phyloP scores from a whole-genome alignment of 805 yeast species.

The Yamadazyma laniorum region DNA sequence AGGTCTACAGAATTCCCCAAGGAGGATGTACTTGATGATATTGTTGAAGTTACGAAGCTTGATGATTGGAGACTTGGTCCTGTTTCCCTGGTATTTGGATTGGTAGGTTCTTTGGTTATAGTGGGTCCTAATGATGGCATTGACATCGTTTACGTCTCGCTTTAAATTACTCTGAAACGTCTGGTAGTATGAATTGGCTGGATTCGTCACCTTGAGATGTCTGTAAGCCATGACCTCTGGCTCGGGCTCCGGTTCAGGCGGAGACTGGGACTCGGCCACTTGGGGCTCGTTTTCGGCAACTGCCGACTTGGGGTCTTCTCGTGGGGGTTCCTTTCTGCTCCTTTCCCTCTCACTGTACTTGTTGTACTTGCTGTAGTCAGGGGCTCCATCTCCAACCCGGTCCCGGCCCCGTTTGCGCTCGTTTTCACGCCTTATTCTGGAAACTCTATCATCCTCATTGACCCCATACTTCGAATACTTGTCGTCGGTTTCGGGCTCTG shows the following conservation, averaged over 20 bases:
- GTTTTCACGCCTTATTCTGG: slow-evolving; percentile 6
- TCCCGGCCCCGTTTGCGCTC: slow-evolving; percentile 1
- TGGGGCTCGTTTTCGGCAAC: slow-evolving; percentile 2
- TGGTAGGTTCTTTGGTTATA: slow-evolving; percentile 81
- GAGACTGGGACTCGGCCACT: slow-evolving; percentile 1
- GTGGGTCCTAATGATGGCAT: slow-evolving; percentile 73
- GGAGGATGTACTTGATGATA: slow-evolving; percentile 81
- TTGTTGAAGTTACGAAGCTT: slow-evolving; percentile 88
- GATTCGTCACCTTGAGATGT: slow-evolving; percentile 23
- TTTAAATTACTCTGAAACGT: slow-evolving; percentile 39
- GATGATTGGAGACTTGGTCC: slow-evolving; percentile 80
- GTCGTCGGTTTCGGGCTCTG: slow-evolving; percentile 6
- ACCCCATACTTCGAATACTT: slow-evolving; percentile 19
- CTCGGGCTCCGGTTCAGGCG: slow-evolving; percentile 4
- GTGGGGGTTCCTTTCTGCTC: slow-evolving; percentile 1
- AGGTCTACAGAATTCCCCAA: slow-evolving; percentile 58
- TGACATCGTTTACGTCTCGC: slow-evolving; percentile 43
- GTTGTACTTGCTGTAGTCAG: slow-evolving; percentile 2
- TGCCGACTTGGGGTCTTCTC: slow-evolving; percentile 4
- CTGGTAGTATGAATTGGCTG: slow-evolving; percentile 26
- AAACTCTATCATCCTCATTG: slow-evolving; percentile 7
- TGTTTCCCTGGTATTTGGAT: slow-evolving; percentile 54
- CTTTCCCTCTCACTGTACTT: slow-evolving; percentile 10
- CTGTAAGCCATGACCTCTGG: slow-evolving; percentile 17
- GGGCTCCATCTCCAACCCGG: background rate